Conservation (phyloP, 2,329 filamentous ascomycete genomes). For the Mollisiaceae sp. region DNA sequence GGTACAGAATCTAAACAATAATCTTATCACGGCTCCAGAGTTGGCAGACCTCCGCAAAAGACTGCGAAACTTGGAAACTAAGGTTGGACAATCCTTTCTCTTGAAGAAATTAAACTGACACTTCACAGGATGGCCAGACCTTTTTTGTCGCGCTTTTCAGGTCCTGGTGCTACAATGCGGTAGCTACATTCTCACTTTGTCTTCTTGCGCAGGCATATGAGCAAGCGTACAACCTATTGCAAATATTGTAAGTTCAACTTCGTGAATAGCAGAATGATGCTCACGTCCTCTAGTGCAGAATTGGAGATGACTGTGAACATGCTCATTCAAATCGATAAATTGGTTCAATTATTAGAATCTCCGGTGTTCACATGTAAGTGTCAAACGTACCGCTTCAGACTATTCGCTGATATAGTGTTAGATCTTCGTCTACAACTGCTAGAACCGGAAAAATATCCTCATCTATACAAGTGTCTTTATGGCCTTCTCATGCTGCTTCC, state of each 20-base stretch:
- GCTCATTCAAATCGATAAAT: constrained; percentile 97
- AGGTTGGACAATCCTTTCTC: constrained; percentile 52
- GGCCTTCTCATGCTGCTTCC: constrained; percentile 97
- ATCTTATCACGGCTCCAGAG: constrained; percentile 96
- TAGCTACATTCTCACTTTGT: constrained; percentile 95
- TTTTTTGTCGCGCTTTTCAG: constrained; percentile 95
- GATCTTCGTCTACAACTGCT: constrained; percentile 93
- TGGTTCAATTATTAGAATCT: constrained; percentile 94
- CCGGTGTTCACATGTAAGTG: constrained; percentile 93
- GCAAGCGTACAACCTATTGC: constrained; percentile 92
- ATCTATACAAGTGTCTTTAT: constrained; percentile 97
- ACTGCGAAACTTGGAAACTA: constrained; percentile 87
- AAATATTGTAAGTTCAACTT: constrained; percentile 75
- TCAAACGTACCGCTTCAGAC: background rate
- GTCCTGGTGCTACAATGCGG: constrained; percentile 98
- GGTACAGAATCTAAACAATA: constrained; percentile 99
- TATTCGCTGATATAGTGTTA: constrained; percentile 46
- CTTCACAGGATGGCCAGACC: constrained; percentile 79
- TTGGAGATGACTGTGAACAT: constrained; percentile 99
- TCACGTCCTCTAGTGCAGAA: constrained; percentile 71
- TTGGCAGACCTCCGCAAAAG: constrained; percentile 88
- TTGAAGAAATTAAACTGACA: constrained; percentile 22
- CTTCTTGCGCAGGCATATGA: constrained; percentile 96
- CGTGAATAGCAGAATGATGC: constrained; percentile 15
- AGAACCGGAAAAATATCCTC: constrained; percentile 92